Evolutionary conservation across 768 basidiomycete species (phyloP), one percentile per base, ranked within the genome.

Genomic region (Boletus sp.): DNA sequence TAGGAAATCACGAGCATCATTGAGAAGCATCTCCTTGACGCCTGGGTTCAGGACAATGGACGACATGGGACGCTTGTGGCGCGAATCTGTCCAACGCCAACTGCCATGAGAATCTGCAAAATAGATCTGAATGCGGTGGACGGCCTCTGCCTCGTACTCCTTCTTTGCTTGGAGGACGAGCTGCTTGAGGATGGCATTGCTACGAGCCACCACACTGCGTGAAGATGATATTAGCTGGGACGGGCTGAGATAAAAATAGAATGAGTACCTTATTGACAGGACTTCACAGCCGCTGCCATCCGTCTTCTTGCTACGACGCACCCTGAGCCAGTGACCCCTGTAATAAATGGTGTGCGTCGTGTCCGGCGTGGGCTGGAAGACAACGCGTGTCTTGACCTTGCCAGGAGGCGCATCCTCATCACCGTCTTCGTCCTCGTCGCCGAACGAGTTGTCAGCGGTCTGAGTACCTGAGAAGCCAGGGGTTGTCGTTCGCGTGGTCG

Each of bases 341-440:
- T 91, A 93, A 68, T 84, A 93, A 54, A 93, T 92, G 35, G 91
- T 93, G 65, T 93, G 90, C 1, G 90, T 93, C 11, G 89, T 89
- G 70, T 93, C 89, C 46, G 88, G 81, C 0, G 90, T 93, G 10
- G 90, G 90, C 72, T 92, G 90, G 77, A 93, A 93, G 58, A 91
- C 84, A 39, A 93, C 88, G 46, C 88, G 83, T 34, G 88, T 90
- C 70, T 86, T 87, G 38, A 81, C 80, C 58, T 81, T 81, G n/a
- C 83, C 83, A 7, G 83, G 79, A 10, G 62, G 75, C 53, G 61
- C 65, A 58, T 77, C 75, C 23, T 82, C 81, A 32, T 83, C 82
- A 21, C 77, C 70, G 0, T 68, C 72, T 0, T 70, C 76, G 0
- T 75, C 70, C 23, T 78, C 79, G 40, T 77, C 76, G 19, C 79